These are phyloP conservation scores for Flaveria robusta DNA, from an alignment of 129 eudicot species.

Conservation along the genomic window DNA sequence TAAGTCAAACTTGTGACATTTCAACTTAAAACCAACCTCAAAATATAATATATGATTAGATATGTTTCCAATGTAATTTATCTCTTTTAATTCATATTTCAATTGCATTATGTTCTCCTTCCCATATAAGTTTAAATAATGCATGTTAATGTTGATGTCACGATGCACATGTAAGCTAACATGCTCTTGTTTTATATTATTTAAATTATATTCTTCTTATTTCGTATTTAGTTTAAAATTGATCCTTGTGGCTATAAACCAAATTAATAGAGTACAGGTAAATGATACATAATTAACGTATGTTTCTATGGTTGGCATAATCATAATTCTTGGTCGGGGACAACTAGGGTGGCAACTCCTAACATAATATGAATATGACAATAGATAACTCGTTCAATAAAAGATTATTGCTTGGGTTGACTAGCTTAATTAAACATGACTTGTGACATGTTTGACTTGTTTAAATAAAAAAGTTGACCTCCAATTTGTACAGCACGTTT, in stretches of 20 bases:
- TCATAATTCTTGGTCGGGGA: too few relatives aligned
- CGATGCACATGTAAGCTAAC: not conserved
- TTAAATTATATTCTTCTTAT: not conserved
- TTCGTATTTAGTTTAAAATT: not conserved
- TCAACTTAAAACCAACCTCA: not conserved
- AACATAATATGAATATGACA: too few relatives aligned
- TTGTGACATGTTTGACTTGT: not conserved
- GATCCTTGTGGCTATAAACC: not conserved
- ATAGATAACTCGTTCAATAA: too few relatives aligned
- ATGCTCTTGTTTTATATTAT: constrained; percentile 2
- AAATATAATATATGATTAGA: not conserved
- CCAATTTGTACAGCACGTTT: too few relatives aligned
- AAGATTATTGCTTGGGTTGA: too few relatives aligned
- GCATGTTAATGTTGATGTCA: not conserved
- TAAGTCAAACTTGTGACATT: not conserved
- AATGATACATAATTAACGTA: too few relatives aligned
- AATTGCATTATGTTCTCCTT: not conserved
- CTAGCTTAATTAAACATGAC: too few relatives aligned
- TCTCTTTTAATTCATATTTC: not conserved
- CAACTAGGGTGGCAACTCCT: too few relatives aligned
- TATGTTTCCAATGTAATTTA: constrained; percentile 3
- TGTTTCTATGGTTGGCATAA: too few relatives aligned
- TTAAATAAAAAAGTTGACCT: not conserved
- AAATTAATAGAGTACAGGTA: too few relatives aligned
- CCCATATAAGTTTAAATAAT: not conserved